These are phyloP conservation scores for Penstemon davidsonii DNA, from an alignment of 257 asterid species.

Conservation along the genomic window DNA sequence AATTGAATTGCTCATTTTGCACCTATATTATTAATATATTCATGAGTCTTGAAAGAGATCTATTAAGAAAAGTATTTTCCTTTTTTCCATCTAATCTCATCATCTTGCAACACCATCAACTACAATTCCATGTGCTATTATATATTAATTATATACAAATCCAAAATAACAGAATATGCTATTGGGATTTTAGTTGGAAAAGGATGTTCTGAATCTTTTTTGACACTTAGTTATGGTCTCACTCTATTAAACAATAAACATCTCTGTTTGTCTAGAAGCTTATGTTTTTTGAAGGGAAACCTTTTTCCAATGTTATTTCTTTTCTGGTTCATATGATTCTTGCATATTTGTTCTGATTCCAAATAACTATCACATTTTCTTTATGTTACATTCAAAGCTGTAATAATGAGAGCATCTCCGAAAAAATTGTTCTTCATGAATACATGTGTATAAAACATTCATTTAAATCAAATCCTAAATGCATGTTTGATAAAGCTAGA, in stretches of 20 bases:
- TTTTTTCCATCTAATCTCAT: background rate
- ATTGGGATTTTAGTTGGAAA: slow-evolving; percentile 14
- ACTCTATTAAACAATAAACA: background rate
- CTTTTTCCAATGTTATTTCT: too few relatives aligned
- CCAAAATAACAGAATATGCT: background rate
- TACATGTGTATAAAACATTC: slow-evolving; percentile 6
- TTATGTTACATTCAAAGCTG: too few relatives aligned
- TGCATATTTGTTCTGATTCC: too few relatives aligned
- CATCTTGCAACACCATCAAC: background rate
- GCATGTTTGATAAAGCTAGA: slow-evolving; percentile 16
- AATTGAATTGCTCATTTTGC: too few relatives aligned
- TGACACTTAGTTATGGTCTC: slow-evolving; percentile 2
- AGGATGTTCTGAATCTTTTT: slow-evolving; percentile 9
- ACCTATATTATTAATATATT: too few relatives aligned
- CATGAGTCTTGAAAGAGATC: too few relatives aligned
- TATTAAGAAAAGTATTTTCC: background rate
- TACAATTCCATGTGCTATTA: background rate
- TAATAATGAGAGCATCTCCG: too few relatives aligned
- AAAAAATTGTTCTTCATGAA: slow-evolving; percentile 6
- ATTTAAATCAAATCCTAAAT: slow-evolving; percentile 12
- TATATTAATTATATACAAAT: background rate
- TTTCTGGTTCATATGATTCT: background rate
- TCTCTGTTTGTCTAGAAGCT: background rate
- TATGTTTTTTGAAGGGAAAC: too few relatives aligned
- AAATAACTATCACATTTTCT: too few relatives aligned